phyloP scores from a whole-genome alignment of 2,329 filamentous ascomycete species.

The Orbilia oligospora region DNA sequence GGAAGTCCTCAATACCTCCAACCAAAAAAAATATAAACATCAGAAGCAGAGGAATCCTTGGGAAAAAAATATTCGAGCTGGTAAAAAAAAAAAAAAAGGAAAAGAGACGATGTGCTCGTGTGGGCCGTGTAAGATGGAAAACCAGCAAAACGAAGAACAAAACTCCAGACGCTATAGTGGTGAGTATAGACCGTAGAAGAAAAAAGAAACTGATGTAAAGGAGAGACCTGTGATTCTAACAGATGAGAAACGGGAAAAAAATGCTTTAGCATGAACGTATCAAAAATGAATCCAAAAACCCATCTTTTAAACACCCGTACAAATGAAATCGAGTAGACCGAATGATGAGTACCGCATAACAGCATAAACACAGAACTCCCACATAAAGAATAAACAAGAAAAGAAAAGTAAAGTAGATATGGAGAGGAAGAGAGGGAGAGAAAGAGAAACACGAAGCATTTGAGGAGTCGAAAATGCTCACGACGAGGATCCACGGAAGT shows the following conservation, averaged over 20 bases:
- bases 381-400: conserved; percentile 15
- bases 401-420: not conserved
- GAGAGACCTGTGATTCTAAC: conserved; percentile 37
- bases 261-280: conserved; percentile 31
- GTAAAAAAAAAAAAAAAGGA: not conserved
- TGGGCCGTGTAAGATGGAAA: conserved; percentile 14
- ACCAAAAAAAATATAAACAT: conserved; percentile 37
- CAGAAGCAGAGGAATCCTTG: conserved; percentile 9
- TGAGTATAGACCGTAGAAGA: not conserved
- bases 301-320: conserved; percentile 33
- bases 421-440: not conserved
- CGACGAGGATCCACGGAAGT: conserved; percentile 4
- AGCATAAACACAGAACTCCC: conserved; percentile 20
- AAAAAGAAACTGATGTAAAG: conserved; percentile 9
- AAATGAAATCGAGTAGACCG: conserved; percentile 37
- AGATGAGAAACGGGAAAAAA: conserved; percentile 23
- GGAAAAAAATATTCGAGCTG: not conserved
- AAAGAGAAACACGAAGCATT: not conserved
- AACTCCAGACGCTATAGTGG: conserved; percentile 48
- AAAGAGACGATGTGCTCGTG: conserved; percentile 18
- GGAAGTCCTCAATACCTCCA: conserved; percentile 43
- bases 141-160: conserved; percentile 20
- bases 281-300: conserved; percentile 32
- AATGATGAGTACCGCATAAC: conserved; percentile 22
- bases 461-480: not conserved